Base-by-base conservation (phyloP, 495 filamentous ascomycete genomes). In the Clavariopsis aquatica region DNA sequence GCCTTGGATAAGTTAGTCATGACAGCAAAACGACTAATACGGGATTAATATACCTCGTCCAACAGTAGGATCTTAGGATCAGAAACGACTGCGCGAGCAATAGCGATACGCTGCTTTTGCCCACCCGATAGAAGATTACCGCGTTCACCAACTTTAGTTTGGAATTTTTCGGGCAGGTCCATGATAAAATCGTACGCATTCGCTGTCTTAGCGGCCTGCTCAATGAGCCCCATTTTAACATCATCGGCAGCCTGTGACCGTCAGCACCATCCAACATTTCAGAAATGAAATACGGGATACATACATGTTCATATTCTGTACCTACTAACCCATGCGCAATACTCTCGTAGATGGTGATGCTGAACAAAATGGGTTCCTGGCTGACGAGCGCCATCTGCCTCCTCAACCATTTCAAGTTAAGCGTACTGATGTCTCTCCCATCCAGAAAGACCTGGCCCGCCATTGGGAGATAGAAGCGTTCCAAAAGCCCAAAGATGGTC, bases 141-240 rank as follows among this genome's bases (percentile, higher is more conserved):
- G 49, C 93, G 88, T 75, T 97, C 93, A 57, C 93, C 93, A 54
- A 98, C 93, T 66, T 94, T 89, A 0, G 93, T 97, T 69, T 96
- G 85, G 71, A 96, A 97, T 1, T 88, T 87, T 74, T 97, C 90
- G 0, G 93, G 93, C 7, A 98, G 78, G 22, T 77, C 76, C 15
- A 75, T 82, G 68, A 98, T 86, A 71, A 97, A 97, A 53, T 93
- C 91, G 69, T 96, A 91, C 4, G 91, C 93, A 70, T 96, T 96
- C 41, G 93, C 87, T 84, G 88, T 94, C 70, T 85, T 22, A 6
- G 49, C 49, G n/a, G 49, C 49, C 7, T 52, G 19, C 23, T 3
- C 49, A 24, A 97, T 84, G 12, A 90, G 80, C 36, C 90, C 73
- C 23, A 20, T 26, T 29, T 62, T 69, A 62, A 64, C 52, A 13